Evolutionary conservation across 2,329 filamentous ascomycete genomes (phyloP).

Genomic region (Cercospora sp.): DNA sequence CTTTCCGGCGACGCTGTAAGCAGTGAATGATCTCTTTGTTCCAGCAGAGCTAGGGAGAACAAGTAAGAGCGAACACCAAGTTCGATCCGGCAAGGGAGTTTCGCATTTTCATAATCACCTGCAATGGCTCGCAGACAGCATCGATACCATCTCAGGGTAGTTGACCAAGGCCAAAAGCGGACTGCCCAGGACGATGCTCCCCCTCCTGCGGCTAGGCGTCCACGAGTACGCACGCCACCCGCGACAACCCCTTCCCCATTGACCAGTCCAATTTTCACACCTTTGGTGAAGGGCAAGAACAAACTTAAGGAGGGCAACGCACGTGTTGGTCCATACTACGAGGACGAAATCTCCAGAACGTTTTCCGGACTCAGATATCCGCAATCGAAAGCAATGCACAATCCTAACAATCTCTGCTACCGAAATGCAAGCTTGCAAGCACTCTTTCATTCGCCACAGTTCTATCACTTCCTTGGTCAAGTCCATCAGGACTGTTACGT

Average conservation of each 20-base stretch:
- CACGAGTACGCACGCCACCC: background rate
- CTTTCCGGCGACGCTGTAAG: background rate
- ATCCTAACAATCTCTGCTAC: conserved; percentile 18
- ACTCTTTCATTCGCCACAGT: conserved; percentile 17
- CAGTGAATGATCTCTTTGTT: background rate
- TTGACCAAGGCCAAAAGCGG: background rate
- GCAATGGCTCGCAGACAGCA: background rate
- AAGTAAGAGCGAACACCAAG: background rate
- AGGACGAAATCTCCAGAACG: background rate
- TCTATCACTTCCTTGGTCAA: conserved; percentile 13
- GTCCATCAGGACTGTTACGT: conserved; percentile 13
- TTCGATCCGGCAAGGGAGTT: background rate
- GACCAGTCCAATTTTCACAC: background rate
- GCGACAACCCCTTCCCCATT: background rate
- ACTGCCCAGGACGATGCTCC: background rate
- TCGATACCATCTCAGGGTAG: background rate
- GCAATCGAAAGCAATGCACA: conserved; percentile 17
- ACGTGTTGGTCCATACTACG: background rate
- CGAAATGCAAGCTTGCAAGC: conserved; percentile 19
- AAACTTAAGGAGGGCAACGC: background rate
- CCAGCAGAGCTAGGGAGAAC: background rate
- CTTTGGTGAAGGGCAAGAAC: no score
- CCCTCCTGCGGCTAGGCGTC: background rate
- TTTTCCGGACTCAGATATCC: conserved; percentile 1
- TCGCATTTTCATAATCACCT: background rate